A percentile compares a stretch with the other conserved stretches of the same genome.
phyloP scores from a whole-genome alignment of 208 protist species.

The Vickermania spadyakhi region DNA sequence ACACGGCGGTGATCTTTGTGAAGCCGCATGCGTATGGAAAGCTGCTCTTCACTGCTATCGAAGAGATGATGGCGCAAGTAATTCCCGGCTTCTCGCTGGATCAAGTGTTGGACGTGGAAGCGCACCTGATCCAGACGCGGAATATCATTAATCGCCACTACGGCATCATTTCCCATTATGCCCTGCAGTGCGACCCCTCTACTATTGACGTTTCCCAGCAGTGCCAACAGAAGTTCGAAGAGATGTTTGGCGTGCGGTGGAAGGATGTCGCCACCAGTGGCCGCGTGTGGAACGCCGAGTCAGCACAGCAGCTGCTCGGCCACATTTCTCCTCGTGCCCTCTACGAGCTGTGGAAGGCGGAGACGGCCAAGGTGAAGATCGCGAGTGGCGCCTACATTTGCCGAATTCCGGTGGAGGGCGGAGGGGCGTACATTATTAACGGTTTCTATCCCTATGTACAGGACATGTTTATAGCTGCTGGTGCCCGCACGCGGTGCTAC shows the following conservation, averaged over 20 bases:
- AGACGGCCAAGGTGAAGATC: conserved; percentile 21
- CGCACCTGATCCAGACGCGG: conserved; percentile 19
- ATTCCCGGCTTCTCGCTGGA: conserved; percentile 24
- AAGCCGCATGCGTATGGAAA: conserved; percentile 63
- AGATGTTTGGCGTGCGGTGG: conserved; percentile 41
- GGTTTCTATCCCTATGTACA: conserved; percentile 66
- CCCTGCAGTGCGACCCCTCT: conserved; percentile 17
- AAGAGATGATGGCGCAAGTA: conserved; percentile 16
- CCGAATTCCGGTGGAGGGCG: conserved; percentile 5
- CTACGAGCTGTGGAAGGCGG: conserved; percentile 23
- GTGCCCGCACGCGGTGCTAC: conserved; percentile 43
- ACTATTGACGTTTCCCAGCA: conserved; percentile 14
- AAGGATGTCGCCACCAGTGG: conserved; percentile 29
- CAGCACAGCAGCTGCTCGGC: conserved; percentile 33
- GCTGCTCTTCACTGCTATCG: conserved; percentile 15
- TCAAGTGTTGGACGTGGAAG: conserved; percentile 25
- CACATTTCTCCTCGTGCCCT: conserved; percentile 23
- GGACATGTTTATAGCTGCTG: conserved; percentile 22
- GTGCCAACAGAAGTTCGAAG: conserved; percentile 23
- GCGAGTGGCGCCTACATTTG: conserved; percentile 42
- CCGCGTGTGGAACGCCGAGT: conserved; percentile 58
- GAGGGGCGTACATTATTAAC: conserved; percentile 58
- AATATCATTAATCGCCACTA: conserved; percentile 75
- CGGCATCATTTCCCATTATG: conserved; percentile 45
- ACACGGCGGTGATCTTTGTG: conserved; percentile 55